Conservation (phyloP, 2,329 filamentous ascomycete genomes). For the Hyphodiscus sp. region DNA sequence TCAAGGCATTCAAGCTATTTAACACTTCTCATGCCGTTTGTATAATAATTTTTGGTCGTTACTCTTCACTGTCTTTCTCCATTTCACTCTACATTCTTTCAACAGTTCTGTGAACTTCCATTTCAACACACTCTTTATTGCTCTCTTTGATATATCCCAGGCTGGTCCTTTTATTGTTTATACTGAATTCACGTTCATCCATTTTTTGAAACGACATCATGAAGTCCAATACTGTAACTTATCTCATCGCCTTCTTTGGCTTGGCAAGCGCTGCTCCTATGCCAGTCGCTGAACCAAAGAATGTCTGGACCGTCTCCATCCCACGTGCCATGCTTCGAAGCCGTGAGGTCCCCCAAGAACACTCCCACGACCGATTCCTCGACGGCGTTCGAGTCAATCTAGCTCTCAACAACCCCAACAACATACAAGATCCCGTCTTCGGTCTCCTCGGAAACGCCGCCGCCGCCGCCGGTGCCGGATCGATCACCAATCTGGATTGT, state of each 20-base stretch:
- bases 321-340: constrained; percentile 26
- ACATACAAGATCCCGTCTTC: constrained; percentile 43
- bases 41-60: constrained; percentile 18
- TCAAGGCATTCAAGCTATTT: constrained; percentile 22
- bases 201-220: constrained; percentile 23
- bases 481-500: constrained; percentile 47
- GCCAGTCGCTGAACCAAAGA: constrained; percentile 18
- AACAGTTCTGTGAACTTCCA: constrained; percentile 29
- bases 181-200: constrained; percentile 9
- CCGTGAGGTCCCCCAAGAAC: constrained; percentile 52
- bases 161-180: constrained; percentile 26
- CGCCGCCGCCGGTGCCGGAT: constrained; percentile 40
- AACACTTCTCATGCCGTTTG: constrained; percentile 6
- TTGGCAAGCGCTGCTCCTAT: constrained; percentile 26
- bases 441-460: constrained; percentile 47
- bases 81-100: constrained; percentile 23
- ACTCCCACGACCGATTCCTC: constrained; percentile 46
- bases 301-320: constrained; percentile 15
- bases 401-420: constrained; percentile 42
- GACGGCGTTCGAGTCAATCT: constrained; percentile 38
- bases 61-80: constrained; percentile 24
- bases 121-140: constrained; percentile 27
- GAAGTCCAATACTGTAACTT: constrained; percentile 29
- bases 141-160: constrained; percentile 18
- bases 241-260: constrained; percentile 26